Evolutionary conservation across 1,284 basidiomycete species (phyloP).

Genomic region (Cutaneotrichosporon cyanovorans): DNA sequence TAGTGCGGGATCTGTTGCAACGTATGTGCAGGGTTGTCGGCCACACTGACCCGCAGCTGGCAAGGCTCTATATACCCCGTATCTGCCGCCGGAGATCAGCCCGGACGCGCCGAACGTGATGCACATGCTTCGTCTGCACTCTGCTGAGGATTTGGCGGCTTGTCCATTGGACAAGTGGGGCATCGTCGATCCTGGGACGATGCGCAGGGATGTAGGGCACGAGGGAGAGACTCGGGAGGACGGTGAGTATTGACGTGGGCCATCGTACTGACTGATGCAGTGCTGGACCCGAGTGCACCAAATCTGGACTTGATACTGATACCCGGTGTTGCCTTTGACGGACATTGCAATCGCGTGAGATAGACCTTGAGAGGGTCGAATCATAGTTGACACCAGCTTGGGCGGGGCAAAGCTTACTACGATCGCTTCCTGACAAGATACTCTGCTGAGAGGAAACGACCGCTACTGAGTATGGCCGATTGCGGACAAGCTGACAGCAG

Average conservation of each 20-base stretch:
- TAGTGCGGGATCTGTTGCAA: constrained; percentile 33
- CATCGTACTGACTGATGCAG: constrained; percentile 17
- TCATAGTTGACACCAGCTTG: constrained; percentile 28
- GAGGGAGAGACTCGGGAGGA: constrained; percentile 26
- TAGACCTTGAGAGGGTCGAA: not conserved
- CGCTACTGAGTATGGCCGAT: constrained; percentile 30
- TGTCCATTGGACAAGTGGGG: constrained; percentile 45
- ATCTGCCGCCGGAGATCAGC: constrained; percentile 19
- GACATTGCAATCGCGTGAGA: constrained; percentile 37
- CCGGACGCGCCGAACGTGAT: constrained; percentile 24
- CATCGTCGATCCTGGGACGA: constrained; percentile 38
- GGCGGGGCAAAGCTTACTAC: constrained; percentile 45
- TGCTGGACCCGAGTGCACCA: constrained; percentile 18
- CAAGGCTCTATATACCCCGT: constrained; percentile 36
- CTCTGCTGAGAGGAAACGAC: constrained; percentile 18
- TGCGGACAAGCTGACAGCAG: constrained; percentile 16
- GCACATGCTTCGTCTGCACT: constrained; percentile 42
- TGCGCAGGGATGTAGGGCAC: constrained; percentile 20
- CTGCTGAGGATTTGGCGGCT: constrained; percentile 24
- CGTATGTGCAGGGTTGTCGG: not conserved
- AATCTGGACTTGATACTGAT: constrained; percentile 39
- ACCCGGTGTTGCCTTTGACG: constrained; percentile 44
- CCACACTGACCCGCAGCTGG: constrained; percentile 1
- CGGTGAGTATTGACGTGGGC: constrained; percentile 22
- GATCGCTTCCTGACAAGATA: constrained; percentile 39